Base-by-base conservation (phyloP, 257 asterid genomes). In the Cordia subcordata region DNA sequence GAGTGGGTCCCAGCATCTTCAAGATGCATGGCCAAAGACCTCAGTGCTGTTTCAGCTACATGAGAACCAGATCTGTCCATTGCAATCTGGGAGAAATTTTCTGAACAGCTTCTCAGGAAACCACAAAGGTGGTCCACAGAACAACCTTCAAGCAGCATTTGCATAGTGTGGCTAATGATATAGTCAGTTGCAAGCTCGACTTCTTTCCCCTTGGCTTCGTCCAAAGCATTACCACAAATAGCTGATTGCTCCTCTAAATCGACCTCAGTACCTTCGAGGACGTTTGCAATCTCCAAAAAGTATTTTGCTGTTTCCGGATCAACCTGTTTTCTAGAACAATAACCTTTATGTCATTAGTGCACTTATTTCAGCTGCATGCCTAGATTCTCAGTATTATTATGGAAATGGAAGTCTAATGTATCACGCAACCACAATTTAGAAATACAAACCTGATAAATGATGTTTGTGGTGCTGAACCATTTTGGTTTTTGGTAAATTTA, bases 41-140 rank as follows among this genome's bases (percentile, higher is more conserved):
- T 93, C 57, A 93, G 69, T 57, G 97, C 92, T 18, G 99, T 78
- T 75, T 93, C 97, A 64, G 85, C 97, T 27, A 93, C 99, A 66
- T 93, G 99, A 54, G 99, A 93, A 72, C 99, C 97, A 13, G 97
- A 93, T 69, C 85, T 81, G 74, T 93, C 97, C 76, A 69, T 77
- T 18, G 88, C 81, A 61, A 93, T 86, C 14, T 77, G 84, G 39
- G 77, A 60, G 72, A 93, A 86, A n/a, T 66, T 64, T 52, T 74
- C 57, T 8, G 87, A 81, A 66, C 85, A 82, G 68, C 77, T 76
- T 40, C 58, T 79, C 19, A 93, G 79, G 66, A 93, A 89, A 71
- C 78, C 68, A 74, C 97, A 89, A 66, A 93, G 87, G 47, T 68
- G 78, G 55, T 89, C 96, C 58, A 80, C 57, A 3, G 96, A 82